A percentile compares a stretch with the other conserved stretches of the same genome.
These are phyloP conservation scores for Rubroboletus pulcherrimus DNA, from an alignment of 768 basidiomycete species.

Conservation along the genomic window DNA sequence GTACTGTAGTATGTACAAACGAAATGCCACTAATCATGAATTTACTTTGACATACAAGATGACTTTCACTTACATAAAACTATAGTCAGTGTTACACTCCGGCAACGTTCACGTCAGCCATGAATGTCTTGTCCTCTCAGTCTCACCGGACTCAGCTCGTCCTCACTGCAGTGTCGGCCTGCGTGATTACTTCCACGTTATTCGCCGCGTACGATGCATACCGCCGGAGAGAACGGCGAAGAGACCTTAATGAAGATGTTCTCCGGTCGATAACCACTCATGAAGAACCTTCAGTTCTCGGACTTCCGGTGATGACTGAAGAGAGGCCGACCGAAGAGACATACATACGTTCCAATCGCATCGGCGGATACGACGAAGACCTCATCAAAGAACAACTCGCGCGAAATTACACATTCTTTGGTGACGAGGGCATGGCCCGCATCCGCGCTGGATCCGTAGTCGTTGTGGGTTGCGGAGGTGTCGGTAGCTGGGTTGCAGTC, in stretches of 20 bases:
- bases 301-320: neutral
- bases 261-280: conserved; percentile 44
- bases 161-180: conserved; percentile 60
- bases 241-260: conserved; percentile 55
- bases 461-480: conserved; percentile 92
- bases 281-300: neutral
- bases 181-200: conserved; percentile 54
- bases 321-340: conserved; percentile 9
- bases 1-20: neutral
- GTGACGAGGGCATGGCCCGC: conserved; percentile 80
- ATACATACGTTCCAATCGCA: conserved; percentile 14
- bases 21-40: neutral
- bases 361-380: conserved; percentile 62
- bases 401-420: conserved; percentile 92
- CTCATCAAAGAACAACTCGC: conserved; percentile 88
- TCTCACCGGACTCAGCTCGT: conserved; percentile 66
- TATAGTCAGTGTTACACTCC: neutral
- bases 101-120: conserved; percentile 4
- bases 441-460: conserved; percentile 76
- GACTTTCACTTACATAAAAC: neutral
- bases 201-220: conserved; percentile 58
- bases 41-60: neutral
- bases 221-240: conserved; percentile 44
- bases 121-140: conserved; percentile 27
- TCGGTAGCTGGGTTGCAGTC: conserved; percentile 93